Evolutionary conservation across 1,284 basidiomycete genomes (phyloP), one percentile per base, ranked within the genome.

Genomic region (Puccinia hordei): DNA sequence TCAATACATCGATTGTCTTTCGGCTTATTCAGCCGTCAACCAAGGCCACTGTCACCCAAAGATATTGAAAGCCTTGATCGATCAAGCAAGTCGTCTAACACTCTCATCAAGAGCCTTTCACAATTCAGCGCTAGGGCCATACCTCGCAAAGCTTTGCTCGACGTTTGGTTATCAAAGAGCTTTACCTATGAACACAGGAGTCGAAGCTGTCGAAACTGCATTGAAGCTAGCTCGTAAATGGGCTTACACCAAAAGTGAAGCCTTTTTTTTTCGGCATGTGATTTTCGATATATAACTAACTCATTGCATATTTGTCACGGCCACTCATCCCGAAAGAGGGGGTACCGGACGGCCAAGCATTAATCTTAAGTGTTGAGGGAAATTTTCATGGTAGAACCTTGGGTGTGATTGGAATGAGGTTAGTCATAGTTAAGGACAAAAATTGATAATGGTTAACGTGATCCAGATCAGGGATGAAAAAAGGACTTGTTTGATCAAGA

Each of bases 131-230:
- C 94, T 99, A 83, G 94, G 94, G 0, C 89, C 89, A 30, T 99
- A 96, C 86, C 94, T 95, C 0, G 89, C 94, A 87, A 90, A 91
- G 86, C 88, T 98, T 79, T 95, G 93, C 17, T 87, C 90, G 83
- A 89, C 93, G 87, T 94, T 95, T 84, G 91, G 91, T 19, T 96
- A 93, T 85, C 93, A 94, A 68, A 95, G 95, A 91, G 94, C 98
- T 13, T 89, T 99, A n/a, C 96, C 96, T 30, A 98, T 99, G 95
- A 99, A 99, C 89, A 98, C 96, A 0, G 96, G 96, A 61, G 95
- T 95, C 1, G 96, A 99, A 85, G 96, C 96, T 10, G 96, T 99
- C 81, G 95, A 99, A 88, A 97, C 95, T 0, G 89, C 89, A 19
- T 86, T 90, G 85, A 89, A 89, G 82, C 82, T 86, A 53, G 83